phyloP scores from a whole-genome alignment of 2,329 filamentous ascomycete genomes.

The Penicillium thymicola region DNA sequence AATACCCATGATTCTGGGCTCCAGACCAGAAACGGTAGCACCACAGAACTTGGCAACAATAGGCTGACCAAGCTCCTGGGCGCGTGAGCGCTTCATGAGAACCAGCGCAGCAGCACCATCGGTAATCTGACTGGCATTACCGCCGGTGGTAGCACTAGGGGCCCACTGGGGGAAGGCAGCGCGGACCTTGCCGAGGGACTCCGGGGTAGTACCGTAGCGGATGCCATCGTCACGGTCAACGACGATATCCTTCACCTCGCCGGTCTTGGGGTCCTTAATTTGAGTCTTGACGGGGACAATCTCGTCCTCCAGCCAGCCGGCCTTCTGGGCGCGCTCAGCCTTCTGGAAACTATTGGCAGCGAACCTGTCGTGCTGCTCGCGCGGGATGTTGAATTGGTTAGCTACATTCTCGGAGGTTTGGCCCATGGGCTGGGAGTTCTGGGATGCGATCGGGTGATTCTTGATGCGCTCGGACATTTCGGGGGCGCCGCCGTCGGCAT shows the following conservation, averaged over 20 bases:
- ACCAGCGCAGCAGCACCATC: slow-evolving; percentile 89
- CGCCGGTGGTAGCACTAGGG: slow-evolving; percentile 84
- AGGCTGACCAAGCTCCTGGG: slow-evolving; percentile 75
- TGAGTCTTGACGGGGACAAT: slow-evolving; percentile 79
- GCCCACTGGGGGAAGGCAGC: slow-evolving; percentile 72
- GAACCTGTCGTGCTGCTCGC: slow-evolving; percentile 74
- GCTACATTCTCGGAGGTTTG: slow-evolving; percentile 90
- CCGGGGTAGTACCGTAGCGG: slow-evolving; percentile 74
- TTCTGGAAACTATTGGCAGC: slow-evolving; percentile 84
- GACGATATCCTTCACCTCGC: slow-evolving; percentile 72
- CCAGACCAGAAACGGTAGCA: slow-evolving; percentile 76
- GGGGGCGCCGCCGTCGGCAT: slow-evolving; percentile 76
- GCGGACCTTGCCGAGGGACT: slow-evolving; percentile 78
- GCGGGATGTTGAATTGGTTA: slow-evolving; percentile 66
- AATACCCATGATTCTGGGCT: slow-evolving; percentile 87
- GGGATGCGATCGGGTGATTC: slow-evolving; percentile 69
- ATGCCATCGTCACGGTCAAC: slow-evolving; percentile 82
- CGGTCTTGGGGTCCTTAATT: slow-evolving; percentile 82
- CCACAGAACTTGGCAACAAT: slow-evolving; percentile 88
- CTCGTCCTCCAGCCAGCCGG: slow-evolving; percentile 81
- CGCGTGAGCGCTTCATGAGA: slow-evolving; percentile 85
- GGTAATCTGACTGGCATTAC: slow-evolving; percentile 88
- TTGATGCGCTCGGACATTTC: slow-evolving; percentile 83
- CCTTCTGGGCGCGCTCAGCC: slow-evolving; percentile 74
- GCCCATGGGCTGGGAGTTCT: slow-evolving; percentile 95